Base-by-base conservation (phyloP, 169 alveolate species). In the Babesia gibsoni region DNA sequence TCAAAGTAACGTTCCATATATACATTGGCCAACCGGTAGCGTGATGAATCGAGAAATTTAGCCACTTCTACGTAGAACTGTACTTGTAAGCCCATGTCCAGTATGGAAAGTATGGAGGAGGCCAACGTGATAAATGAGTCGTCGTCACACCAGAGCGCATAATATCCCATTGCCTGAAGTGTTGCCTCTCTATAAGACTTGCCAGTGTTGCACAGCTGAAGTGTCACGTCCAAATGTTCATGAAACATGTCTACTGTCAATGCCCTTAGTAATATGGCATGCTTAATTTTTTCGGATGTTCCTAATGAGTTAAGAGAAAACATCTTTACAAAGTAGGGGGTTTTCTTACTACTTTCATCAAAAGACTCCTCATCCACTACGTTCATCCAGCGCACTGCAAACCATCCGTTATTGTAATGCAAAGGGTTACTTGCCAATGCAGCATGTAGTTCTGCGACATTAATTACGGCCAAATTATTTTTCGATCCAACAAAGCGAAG, bases 1-100 rank as follows among this genome's bases (percentile, higher is more conserved):
- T 77, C 86, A 7, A 66, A 63, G 54, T 63, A 77, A 8, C 86
- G 48, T 52, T 77, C 86, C 56, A 77, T 32, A 41, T 67, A 77
- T 20, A 43, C 12, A 22, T 33, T 35, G 25, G 49, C 79, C 5
- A 77, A 25, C 14, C 43, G 45, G 30, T 69, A 77, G 25, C 27
- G 14, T 22, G 50, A n/a, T 12, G 65, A 27, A 30, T 68, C 82
- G 18, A 77, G 54, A 52, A 77, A 30, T 12, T 58, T 25, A 10
- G 82, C 70, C n/a, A 68, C 52, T 36, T 65, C 35, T 27, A 41
- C 23, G 61, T 77, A 77, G 37, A 77, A 77, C 4, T 25, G 37
- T 9, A 41, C 35, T 43, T 42, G 67, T 8, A 36, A 36, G 3
- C 30, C 43, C 32, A 16, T 16, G 0, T 36, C 56, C 80, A 77